A percentile compares a stretch with the other conserved stretches of the same genome.
These are phyloP conservation scores for Leccinellum albellum DNA, from an alignment of 768 basidiomycete species.

Conservation along the genomic window DNA sequence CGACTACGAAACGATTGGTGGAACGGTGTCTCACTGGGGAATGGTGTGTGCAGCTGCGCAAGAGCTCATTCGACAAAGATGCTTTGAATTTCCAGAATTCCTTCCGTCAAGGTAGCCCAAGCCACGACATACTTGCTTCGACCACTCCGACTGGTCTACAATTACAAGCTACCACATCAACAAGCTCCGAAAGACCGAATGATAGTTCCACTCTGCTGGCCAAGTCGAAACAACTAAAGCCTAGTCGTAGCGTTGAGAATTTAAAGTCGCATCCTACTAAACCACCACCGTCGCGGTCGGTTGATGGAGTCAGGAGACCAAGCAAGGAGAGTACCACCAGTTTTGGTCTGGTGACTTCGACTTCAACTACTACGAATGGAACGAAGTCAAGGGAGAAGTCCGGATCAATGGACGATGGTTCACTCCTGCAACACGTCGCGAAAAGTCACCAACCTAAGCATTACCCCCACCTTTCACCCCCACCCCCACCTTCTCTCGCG, in stretches of 20 bases:
- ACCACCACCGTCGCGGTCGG: constrained; percentile 30
- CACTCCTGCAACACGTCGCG: constrained; percentile 17
- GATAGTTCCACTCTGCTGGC: constrained; percentile 19
- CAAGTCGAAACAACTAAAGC: constrained; percentile 48
- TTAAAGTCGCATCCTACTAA: constrained; percentile 34
- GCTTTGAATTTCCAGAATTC: constrained; percentile 23
- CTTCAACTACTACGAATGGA: constrained; percentile 19
- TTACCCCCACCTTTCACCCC: constrained; percentile 13
- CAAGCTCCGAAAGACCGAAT: constrained; percentile 12
- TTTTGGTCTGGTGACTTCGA: constrained; percentile 28
- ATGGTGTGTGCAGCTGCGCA: constrained; percentile 77
- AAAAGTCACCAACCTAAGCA: constrained; percentile 17
- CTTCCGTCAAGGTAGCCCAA: constrained; percentile 40
- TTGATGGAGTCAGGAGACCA: constrained; percentile 37
- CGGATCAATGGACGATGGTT: constrained; percentile 26
- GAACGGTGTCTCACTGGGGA: constrained; percentile 84
- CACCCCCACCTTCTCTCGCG: constrained; percentile 17
- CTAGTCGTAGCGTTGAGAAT: constrained; percentile 65
- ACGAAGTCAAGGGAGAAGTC: constrained; percentile 24
- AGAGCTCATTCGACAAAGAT: constrained; percentile 30
- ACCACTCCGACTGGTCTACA: constrained; percentile 29
- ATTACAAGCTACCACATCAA: background rate
- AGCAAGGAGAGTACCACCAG: constrained; percentile 37
- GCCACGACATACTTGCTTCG: constrained; percentile 39
- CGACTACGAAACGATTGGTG: constrained; percentile 88